These are phyloP conservation scores for Thyridium curvatum DNA, from an alignment of 2,329 filamentous ascomycete species.

Conservation along the genomic window DNA sequence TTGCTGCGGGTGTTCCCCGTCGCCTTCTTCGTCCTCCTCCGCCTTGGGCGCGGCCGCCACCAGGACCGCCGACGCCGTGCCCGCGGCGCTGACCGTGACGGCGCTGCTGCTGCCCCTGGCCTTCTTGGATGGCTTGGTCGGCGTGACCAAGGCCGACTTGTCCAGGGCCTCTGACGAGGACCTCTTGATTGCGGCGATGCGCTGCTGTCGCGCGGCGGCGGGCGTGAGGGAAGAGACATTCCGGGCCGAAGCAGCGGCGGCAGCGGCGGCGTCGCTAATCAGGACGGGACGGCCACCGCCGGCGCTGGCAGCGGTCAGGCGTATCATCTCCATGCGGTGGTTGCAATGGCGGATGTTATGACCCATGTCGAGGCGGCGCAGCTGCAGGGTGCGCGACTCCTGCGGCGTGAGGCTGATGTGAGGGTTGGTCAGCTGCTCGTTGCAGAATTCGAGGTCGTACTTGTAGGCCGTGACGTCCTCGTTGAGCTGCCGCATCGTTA, in stretches of 20 bases:
- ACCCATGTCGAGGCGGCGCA: conserved; percentile 33
- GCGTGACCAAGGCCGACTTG: too few relatives aligned
- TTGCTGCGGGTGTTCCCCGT: conserved; percentile 6
- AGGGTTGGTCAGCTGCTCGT: conserved; percentile 20
- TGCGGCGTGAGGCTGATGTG: conserved; percentile 27
- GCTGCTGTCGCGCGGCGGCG: too few relatives aligned
- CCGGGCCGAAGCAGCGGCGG: too few relatives aligned
- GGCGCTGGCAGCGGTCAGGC: conserved; percentile 12
- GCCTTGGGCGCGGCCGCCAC: conserved; percentile 5
- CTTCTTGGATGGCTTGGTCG: too few relatives aligned
- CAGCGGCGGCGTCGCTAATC: conserved; percentile 1
- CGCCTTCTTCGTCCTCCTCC: conserved; percentile 9
- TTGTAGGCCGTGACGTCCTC: conserved; percentile 36
- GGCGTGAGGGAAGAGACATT: too few relatives aligned
- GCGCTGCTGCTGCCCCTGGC: conserved; percentile 1
- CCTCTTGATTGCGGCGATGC: too few relatives aligned
- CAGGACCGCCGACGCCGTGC: neutral
- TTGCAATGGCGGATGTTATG: conserved; percentile 36
- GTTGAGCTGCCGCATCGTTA: conserved; percentile 26
- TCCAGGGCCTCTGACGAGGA: too few relatives aligned
- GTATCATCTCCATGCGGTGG: conserved; percentile 31
- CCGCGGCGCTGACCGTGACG: neutral
- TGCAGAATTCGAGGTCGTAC: conserved; percentile 35
- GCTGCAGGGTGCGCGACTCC: conserved; percentile 32
- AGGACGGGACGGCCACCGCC: neutral